Conservation (phyloP, 2,329 filamentous ascomycete species). For the Massarina eburnea region DNA sequence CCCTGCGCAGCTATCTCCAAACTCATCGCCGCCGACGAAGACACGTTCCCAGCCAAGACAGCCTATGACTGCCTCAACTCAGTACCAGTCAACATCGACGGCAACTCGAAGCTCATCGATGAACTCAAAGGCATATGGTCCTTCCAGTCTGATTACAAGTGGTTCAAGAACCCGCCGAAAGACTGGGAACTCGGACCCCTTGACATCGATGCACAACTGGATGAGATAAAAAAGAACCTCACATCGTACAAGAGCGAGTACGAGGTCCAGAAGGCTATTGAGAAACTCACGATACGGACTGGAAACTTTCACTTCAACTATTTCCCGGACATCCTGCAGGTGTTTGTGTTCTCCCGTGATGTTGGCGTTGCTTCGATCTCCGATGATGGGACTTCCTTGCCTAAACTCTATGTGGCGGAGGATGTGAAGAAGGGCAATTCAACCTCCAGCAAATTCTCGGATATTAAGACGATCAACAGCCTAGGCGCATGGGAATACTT, state of each 20-base stretch:
- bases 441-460: too few relatives aligned
- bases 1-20: not conserved
- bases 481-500: too few relatives aligned
- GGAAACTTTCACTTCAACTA: conserved; percentile 34
- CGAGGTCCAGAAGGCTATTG: conserved; percentile 38
- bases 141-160: conserved; percentile 41
- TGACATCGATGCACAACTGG: conserved; percentile 38
- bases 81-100: conserved; percentile 32
- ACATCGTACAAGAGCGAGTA: conserved; percentile 38
- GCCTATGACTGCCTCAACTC: conserved; percentile 33
- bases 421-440: too few relatives aligned
- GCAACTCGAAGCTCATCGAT: conserved; percentile 27
- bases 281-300: conserved; percentile 23
- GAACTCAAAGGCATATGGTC: conserved; percentile 34
- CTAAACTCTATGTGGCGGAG: too few relatives aligned
- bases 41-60: conserved; percentile 17
- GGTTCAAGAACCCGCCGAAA: conserved; percentile 36
- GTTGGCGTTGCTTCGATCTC: too few relatives aligned
- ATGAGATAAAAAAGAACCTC: conserved; percentile 34
- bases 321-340: conserved; percentile 27
- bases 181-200: conserved; percentile 36
- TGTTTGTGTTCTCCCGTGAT: conserved; percentile 20
- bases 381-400: too few relatives aligned
- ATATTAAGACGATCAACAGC: too few relatives aligned
- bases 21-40: not conserved